Evolutionary conservation across 202 grass and related monocot species (phyloP).

Genomic region (Elaeis oleifera): DNA sequence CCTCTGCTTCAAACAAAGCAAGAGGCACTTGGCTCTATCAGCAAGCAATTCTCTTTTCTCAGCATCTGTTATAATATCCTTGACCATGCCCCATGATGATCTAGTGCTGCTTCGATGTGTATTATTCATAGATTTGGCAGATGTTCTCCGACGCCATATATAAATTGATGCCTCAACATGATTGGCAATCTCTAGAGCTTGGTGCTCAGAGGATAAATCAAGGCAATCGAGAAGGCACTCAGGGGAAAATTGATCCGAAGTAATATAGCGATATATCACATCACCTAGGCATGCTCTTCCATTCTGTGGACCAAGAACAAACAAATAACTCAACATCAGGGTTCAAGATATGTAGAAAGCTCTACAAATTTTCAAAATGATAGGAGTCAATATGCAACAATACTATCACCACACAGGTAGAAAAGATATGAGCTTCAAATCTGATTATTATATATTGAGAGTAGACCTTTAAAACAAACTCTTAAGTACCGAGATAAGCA

Average conservation of each 20-base stretch:
- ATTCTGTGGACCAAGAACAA: conserved; percentile 41
- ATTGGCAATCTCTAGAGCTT: conserved; percentile 72
- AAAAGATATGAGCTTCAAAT: too few relatives aligned
- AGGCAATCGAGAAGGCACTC: conserved; percentile 81
- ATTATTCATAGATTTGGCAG: conserved; percentile 30
- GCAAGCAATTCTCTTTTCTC: conserved; percentile 73
- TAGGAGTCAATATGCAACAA: neutral
- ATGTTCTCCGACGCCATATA: conserved; percentile 49
- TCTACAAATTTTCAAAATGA: neutral
- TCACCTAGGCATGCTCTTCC: conserved; percentile 64
- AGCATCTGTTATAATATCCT: conserved; percentile 57
- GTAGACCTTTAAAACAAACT: too few relatives aligned
- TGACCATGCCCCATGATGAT: conserved; percentile 83
- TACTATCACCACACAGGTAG: neutral
- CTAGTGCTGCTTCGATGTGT: conserved; percentile 34
- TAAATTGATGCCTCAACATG: conserved; percentile 69
- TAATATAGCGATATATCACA: conserved; percentile 68
- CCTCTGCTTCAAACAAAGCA: conserved; percentile 91
- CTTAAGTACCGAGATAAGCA: neutral
- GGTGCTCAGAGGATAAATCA: conserved; percentile 78
- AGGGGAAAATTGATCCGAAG: conserved; percentile 64
- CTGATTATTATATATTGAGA: too few relatives aligned
- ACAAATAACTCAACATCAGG: neutral
- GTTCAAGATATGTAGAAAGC: neutral
- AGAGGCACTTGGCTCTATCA: conserved; percentile 52